Conservation (phyloP, 345 rosid genomes). For the Pseudoturritis turrita region DNA sequence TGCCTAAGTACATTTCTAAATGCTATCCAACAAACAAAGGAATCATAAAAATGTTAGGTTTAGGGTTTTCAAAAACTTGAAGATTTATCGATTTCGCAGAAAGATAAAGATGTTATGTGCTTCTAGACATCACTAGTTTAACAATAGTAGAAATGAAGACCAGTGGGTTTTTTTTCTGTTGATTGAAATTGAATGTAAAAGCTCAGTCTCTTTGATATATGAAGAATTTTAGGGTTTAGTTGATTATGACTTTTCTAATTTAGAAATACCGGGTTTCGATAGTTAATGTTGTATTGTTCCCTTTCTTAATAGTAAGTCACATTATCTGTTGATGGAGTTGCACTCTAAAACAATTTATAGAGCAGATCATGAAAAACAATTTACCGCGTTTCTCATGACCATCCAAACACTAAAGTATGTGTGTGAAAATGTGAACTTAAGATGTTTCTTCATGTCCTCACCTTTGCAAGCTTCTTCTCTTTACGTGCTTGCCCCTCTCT, state of each 20-base stretch:
- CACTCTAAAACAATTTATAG: conserved; percentile 10
- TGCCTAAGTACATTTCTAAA: background rate
- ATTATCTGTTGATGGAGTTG: conserved; percentile 41
- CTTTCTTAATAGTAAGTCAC: background rate
- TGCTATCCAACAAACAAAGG: background rate
- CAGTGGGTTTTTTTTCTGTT: background rate
- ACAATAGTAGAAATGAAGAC: background rate
- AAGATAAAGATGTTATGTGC: background rate
- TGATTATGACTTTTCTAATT: background rate
- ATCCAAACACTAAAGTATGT: background rate
- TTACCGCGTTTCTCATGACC: background rate
- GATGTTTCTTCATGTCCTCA: conserved; percentile 15
- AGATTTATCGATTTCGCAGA: no score
- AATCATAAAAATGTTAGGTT: background rate
- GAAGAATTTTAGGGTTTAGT: background rate
- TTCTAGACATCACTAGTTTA: background rate
- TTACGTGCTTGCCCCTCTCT: conserved; percentile 96
- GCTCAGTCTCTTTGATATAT: background rate
- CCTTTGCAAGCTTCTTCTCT: conserved; percentile 98
- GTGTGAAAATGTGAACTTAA: background rate
- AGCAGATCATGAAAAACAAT: conserved; percentile 1
- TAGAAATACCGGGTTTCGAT: background rate
- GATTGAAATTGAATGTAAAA: background rate
- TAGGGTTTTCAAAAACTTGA: background rate
- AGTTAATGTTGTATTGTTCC: background rate